Percentiles rank a stretch among this genome's conserved stretches.
Conservation (phyloP, 2,329 filamentous ascomycete genomes). For the Keithomyces neogunnii region DNA sequence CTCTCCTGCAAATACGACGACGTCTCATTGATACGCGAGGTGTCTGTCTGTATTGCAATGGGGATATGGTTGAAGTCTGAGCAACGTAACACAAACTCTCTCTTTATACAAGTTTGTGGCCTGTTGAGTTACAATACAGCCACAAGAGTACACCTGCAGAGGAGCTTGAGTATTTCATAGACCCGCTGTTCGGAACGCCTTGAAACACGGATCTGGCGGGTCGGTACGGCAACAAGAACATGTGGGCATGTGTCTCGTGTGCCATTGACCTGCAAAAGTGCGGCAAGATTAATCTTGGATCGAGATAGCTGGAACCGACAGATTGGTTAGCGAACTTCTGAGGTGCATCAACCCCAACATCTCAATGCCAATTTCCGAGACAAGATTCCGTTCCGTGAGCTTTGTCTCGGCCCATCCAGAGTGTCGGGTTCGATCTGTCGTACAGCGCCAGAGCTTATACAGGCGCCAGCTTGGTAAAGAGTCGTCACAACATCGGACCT, state of each 20-base stretch:
- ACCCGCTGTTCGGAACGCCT: slow-evolving; percentile 3
- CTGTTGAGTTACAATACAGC: background rate
- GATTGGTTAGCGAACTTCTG: background rate
- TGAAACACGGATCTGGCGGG: slow-evolving; percentile 4
- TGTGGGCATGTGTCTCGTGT: slow-evolving; percentile 3
- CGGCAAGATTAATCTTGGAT: background rate
- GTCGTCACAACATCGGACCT: background rate
- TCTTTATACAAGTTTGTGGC: background rate
- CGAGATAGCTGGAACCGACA: background rate
- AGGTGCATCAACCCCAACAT: background rate
- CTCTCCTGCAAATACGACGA: background rate
- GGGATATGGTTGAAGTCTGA: background rate
- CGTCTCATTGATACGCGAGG: background rate
- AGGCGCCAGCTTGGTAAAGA: background rate
- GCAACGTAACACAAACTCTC: slow-evolving; percentile 3
- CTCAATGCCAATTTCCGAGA: background rate
- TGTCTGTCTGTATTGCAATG: background rate
- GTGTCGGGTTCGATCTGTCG: background rate
- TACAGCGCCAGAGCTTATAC: background rate
- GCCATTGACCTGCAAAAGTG: slow-evolving; percentile 1
- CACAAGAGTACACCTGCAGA: background rate
- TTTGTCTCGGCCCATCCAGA: slow-evolving; percentile 7
- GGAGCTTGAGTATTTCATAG: background rate
- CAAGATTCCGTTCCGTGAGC: background rate
- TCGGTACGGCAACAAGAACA: slow-evolving; percentile 3